phyloP scores from a whole-genome alignment of 305 asterid genomes.

The Fraxinus xanthoxyloides region DNA sequence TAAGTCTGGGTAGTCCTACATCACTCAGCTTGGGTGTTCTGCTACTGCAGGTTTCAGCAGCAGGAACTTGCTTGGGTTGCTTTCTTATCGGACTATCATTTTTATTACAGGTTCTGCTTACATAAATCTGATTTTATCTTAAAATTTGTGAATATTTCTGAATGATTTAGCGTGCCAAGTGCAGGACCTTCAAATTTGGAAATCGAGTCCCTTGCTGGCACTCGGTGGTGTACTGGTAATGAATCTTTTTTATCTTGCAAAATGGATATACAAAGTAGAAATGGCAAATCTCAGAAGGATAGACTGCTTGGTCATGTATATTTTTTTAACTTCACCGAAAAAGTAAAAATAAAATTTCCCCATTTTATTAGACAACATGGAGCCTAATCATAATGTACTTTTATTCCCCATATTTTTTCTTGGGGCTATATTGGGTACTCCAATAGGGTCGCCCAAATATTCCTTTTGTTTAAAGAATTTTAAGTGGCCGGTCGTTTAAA shows the following conservation, averaged over 20 bases:
- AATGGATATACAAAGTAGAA: background rate
- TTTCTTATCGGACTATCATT: constrained; percentile 62
- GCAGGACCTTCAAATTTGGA: constrained; percentile 68
- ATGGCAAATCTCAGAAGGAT: background rate
- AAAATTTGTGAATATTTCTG: background rate
- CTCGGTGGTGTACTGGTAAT: constrained; percentile 76
- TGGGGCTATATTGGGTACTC: background rate
- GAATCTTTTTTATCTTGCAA: background rate
- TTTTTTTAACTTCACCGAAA: background rate
- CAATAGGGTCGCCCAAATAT: background rate
- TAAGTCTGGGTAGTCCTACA: background rate
- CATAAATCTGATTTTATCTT: background rate
- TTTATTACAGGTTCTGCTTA: constrained; percentile 66
- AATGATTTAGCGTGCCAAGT: constrained; percentile 13
- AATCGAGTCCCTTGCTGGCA: constrained; percentile 64
- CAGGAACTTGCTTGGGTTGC: constrained; percentile 84
- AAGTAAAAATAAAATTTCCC: background rate
- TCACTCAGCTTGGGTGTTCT: constrained; percentile 12
- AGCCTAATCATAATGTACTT: background rate
- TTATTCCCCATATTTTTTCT: background rate
- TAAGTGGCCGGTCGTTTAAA: background rate
- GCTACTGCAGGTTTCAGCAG: constrained; percentile 60
- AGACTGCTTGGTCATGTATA: background rate
- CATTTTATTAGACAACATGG: background rate
- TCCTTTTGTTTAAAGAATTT: background rate